Evolutionary conservation across 2,329 filamentous ascomycete species (phyloP), one percentile per base, ranked within the genome.

Genomic region (Colletotrichum sp.): DNA sequence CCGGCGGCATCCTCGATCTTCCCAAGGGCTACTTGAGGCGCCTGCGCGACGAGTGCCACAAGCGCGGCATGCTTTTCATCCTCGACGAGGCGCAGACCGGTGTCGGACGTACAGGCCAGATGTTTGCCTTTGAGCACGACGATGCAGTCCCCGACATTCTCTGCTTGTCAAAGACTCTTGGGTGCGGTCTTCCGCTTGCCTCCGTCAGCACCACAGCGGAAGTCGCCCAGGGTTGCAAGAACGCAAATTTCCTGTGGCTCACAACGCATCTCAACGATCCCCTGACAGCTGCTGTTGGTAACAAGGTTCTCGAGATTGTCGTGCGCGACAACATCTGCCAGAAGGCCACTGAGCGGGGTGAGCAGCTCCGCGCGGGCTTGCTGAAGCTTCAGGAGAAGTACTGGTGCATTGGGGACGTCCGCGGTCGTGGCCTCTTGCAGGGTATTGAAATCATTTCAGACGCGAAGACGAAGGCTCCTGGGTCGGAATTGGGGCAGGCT

Each of bases 41-140:
- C 0, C 84, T 93, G 79, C 87, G 86, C 70, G 78, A 81, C 3
- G 86, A 92, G 70, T 92, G 90, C 79, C 84, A 87, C 72, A 87
- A 86, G 76, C 86, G 91, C 2, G 88, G 86, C 4, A 91, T 92
- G 87, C 84, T 92, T 4, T 79, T 92, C 8, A 92, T 92, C 61
- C 81, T 92, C 18, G 91, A 92, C 76, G 91, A 92, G 79, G 90
- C 91, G 0, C 91, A 92, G 81, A 92, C 91, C 0, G 90, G 89
- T 0, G 84, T 92, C 4, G 90, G 90, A 0, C 85, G 91, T 1
- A 88, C 86, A 0, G 91, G 91, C 0, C 82, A 88, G 2, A 90
- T 93, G 85, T 92, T 93, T 67, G 92, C 90, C 0, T 90, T 92
- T 65, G 83, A 91, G 74, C 83, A 90, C 69, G 85, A 89, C 69